phyloP scores from a whole-genome alignment of 192 early-diverging fungal genomes.

The Kappamyces sp. region DNA sequence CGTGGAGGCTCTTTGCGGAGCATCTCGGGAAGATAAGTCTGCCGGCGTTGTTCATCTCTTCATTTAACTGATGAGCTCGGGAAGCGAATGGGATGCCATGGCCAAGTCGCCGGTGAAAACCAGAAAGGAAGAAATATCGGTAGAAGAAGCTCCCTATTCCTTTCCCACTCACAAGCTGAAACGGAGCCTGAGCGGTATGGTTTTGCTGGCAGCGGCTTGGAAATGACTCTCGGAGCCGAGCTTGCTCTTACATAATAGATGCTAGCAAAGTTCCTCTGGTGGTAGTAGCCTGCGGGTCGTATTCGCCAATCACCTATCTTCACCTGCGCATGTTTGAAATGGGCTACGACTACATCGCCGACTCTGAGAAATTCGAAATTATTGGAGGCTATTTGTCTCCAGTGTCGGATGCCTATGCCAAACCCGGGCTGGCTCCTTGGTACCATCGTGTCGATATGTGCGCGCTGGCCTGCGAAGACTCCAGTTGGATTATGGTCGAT shows the following conservation, averaged over 20 bases:
- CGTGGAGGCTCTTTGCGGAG: too few species aligned
- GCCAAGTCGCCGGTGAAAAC: too few species aligned
- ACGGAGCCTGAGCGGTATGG: too few species aligned
- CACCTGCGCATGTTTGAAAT: slow-evolving; percentile 99
- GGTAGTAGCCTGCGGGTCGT: slow-evolving; percentile 93
- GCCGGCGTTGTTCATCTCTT: too few species aligned
- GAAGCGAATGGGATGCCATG: too few species aligned
- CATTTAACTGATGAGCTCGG: too few species aligned
- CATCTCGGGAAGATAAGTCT: too few species aligned
- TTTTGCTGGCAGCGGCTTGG: too few species aligned
- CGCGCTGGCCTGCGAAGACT: slow-evolving; percentile 73
- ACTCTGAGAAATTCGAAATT: slow-evolving; percentile 73
- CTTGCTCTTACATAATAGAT: slow-evolving; percentile 6
- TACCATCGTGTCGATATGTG: slow-evolving; percentile 91
- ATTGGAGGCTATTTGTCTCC: slow-evolving; percentile 96
- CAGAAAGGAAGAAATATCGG: too few species aligned
- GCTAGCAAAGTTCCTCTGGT: slow-evolving; percentile 69
- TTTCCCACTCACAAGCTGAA: too few species aligned
- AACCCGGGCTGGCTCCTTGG: slow-evolving; percentile 82
- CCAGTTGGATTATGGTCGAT: slow-evolving; percentile 94
- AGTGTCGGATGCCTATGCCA: slow-evolving; percentile 89
- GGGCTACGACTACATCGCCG: slow-evolving; percentile 80
- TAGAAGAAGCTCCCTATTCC: too few species aligned
- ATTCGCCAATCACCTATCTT: slow-evolving; percentile 93
- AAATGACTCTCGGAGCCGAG: too few species aligned